Evolutionary conservation across 2,329 filamentous ascomycete genomes (phyloP), one percentile per base, ranked within the genome.

Genomic region (Colletotrichum salicis): DNA sequence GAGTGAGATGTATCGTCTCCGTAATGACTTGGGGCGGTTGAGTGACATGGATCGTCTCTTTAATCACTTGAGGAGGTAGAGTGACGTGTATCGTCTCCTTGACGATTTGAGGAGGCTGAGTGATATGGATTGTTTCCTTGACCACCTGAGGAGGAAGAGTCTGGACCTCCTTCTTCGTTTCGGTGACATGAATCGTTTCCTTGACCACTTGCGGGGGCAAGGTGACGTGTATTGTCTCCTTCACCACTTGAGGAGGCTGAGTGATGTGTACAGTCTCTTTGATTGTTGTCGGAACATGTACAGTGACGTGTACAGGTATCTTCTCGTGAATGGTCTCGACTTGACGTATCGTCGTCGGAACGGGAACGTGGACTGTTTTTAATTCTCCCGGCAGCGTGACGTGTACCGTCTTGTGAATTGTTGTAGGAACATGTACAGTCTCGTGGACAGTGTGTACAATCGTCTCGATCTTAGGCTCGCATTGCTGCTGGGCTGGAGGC

Each of bases 171-270:
- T 31, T 60, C 15, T 67, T 60, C 8, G 54, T 63, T 29, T 63
- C 31, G 24, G 71, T 69, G 4, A 66, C 41, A 15, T 72, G 64
- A 10, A 73, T 58, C 1, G 70, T 72, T 24, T 74, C 65, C 22
- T 70, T 70, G 22, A 74, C 63, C 4, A 41, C 57, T 5, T 64
- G 37, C 0, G 68, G 63, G 3, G 73, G 71, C 8, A 24, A 24
- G 2, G 71, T 73, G 27, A 73, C 59, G 13, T 71, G 64, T 12
- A 73, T 58, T 1, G 70, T 72, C 31, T 74, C 65, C 27, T 70
- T 70, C 19, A 74, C 60, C 4, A 41, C 57, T 8, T 64, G 31
- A 0, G 68, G 63, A 2, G 73, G 71, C 8, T 29, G 29, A 3
- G 71, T 73, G 27, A 73, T 59, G 13, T 71, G 69, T 1, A 73